Percentiles rank a stretch among this genome's conserved stretches.
phyloP scores from a whole-genome alignment of 208 protist species.

The Wallacemonas sp. region DNA sequence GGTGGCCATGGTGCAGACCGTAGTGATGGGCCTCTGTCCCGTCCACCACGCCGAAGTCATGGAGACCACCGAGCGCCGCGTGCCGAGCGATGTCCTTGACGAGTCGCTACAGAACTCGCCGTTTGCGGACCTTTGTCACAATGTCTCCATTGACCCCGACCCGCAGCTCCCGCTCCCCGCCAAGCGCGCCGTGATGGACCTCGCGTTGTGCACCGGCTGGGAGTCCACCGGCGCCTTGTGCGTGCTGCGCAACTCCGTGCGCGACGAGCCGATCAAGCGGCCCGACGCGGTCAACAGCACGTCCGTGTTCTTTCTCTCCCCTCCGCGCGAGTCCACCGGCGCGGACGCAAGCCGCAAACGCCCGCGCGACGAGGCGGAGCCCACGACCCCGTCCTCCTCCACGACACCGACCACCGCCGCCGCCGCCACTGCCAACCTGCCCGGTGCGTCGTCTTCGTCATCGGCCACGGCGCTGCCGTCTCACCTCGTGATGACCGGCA shows the following conservation, averaged over 20 bases:
- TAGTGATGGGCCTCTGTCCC: slow-evolving; percentile 47
- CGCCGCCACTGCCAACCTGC: too few species aligned
- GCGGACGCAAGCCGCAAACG: slow-evolving; percentile 28
- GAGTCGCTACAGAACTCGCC: slow-evolving; percentile 61
- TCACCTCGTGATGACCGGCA: slow-evolving; percentile 73
- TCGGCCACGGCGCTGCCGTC: slow-evolving; percentile 11
- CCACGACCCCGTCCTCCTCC: background rate
- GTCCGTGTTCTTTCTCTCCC: slow-evolving; percentile 70
- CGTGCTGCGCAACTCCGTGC: slow-evolving; percentile 69
- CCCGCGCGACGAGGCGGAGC: slow-evolving; percentile 24
- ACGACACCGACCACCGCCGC: background rate
- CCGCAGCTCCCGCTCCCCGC: slow-evolving; percentile 36
- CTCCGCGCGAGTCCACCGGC: slow-evolving; percentile 3
- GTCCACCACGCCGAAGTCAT: slow-evolving; percentile 61
- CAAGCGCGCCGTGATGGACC: slow-evolving; percentile 53
- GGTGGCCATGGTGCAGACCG: slow-evolving; percentile 42
- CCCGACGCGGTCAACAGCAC: slow-evolving; percentile 71
- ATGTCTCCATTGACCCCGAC: slow-evolving; percentile 58
- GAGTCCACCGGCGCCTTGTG: slow-evolving; percentile 52
- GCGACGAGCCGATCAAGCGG: slow-evolving; percentile 51
- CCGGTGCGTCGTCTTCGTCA: background rate
- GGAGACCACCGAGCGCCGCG: slow-evolving; percentile 26
- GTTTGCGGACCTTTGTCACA: slow-evolving; percentile 68
- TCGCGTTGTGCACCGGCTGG: slow-evolving; percentile 62
- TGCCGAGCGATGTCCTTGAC: slow-evolving; percentile 21